Base-by-base conservation (phyloP, 108 stramenopile species). In the Seminavis robusta region DNA sequence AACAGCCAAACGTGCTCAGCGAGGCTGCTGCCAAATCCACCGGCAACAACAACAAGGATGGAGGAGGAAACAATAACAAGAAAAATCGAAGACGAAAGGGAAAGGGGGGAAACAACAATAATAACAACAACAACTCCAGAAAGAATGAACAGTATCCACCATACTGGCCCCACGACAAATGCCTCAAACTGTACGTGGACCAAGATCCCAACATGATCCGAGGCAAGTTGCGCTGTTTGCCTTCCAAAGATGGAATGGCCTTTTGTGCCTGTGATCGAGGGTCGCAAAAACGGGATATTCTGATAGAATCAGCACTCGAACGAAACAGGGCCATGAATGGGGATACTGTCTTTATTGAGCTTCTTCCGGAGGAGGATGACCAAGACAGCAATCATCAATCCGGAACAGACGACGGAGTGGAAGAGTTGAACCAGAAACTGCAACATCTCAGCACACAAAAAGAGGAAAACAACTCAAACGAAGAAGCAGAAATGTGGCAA, bases 271-370 rank as follows among this genome's bases (percentile, higher is more conserved):
- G 92, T 53, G 92, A 94, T 73, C 73, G 84, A 29, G 88, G 88
- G 7, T 51, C 53, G 5, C 65, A 78, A 46, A 10, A n/a, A n/a
- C 44, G 53, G 30, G 95, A 96, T 60, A 69, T 94, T 17, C 20
- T 88, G 27, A 54, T 96, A 24, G 52, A 58, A 26, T 62, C 60
- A n/a, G 72, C 74, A 21, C 32, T 66, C 31, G 73, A 72, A 36
- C 70, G 83, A 8, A 96, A 96, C 62, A 70, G 95, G 10, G 90
- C 90, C 0, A 56, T 94, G 36, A 80, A 94, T 76, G 92, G 93
- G 0, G 93, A 96, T 65, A 46, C 54, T 13, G 93, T 96, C 2
- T 94, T 76, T 76, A 82, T 96, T 10, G 79, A 88, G 58, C 38
- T 96, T 8, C 25, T 79, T 1, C 65, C 77, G 16, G 31, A 34